A percentile compares a stretch with the other conserved stretches of the same genome.
Evolutionary conservation across 1,284 basidiomycete species (phyloP).

Genomic region (Cryptococcus wingfieldii): DNA sequence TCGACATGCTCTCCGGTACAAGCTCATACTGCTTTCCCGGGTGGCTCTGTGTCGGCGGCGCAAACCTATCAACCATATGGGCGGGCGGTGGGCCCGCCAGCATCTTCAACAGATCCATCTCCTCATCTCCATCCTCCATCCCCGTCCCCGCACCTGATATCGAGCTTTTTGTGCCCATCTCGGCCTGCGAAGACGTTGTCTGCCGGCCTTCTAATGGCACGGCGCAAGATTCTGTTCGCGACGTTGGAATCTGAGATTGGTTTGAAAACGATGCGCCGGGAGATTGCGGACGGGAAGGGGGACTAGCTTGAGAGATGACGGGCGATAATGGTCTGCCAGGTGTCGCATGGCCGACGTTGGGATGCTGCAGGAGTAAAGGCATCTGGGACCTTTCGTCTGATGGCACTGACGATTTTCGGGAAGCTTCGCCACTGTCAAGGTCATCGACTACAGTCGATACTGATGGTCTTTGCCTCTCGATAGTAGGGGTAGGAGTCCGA

Average conservation of each 20-base stretch:
- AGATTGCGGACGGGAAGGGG: background rate
- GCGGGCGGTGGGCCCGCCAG: constrained; percentile 23
- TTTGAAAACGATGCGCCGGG: background rate
- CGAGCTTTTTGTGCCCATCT: background rate
- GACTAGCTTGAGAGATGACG: background rate
- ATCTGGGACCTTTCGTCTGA: background rate
- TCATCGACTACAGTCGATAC: background rate
- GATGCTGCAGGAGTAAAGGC: background rate
- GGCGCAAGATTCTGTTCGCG: background rate
- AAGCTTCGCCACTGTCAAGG: background rate
- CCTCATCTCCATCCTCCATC: constrained; percentile 29
- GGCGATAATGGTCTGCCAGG: background rate
- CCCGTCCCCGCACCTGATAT: background rate
- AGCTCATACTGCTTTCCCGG: constrained; percentile 34
- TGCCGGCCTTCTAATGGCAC: background rate
- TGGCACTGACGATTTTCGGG: background rate
- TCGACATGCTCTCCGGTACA: constrained; percentile 45
- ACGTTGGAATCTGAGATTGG: background rate
- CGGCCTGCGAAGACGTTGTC: background rate
- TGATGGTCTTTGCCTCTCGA: background rate
- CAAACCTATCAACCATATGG: constrained; percentile 20
- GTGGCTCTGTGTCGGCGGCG: constrained; percentile 5
- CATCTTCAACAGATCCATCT: constrained; percentile 41
- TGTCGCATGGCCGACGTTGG: background rate
- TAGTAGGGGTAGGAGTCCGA: background rate